Evolutionary conservation across 768 basidiomycete genomes (phyloP), one percentile per base, ranked within the genome.

Genomic region (Serendipita vermifera): DNA sequence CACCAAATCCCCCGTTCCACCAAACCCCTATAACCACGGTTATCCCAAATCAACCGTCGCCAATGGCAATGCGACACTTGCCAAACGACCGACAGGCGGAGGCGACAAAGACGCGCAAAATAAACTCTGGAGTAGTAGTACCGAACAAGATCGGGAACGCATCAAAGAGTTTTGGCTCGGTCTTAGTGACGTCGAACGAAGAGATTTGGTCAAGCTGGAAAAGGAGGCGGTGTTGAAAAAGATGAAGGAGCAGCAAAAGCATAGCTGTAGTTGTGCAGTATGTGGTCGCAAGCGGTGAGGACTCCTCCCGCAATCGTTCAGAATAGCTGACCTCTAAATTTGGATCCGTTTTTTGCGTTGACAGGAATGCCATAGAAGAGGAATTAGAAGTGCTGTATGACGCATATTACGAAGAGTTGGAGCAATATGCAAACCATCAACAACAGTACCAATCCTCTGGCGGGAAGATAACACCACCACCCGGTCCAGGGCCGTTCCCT

Each of bases 311-410:
- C 24, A 26, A 22, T 22, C 17, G 20, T n/a, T 46, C 35, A n/a
- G 17, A 53, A n/a, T 22, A n/a, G 14, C 26, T 20, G 27, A 55
- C 20, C 35, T 39, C 7, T 5, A 14, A 13, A 14, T 13, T 11
- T 48, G 54, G 15, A 22, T 29, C 13, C 13, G 13, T 54, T n/a
- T n/a, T n/a, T n/a, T n/a, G n/a, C n/a, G n/a, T n/a, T n/a, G n/a
- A 63, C 66, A 93, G 89, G 64, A 85, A 86, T 75, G 93, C 93
- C 61, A 97, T 99, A 76, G 96, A 99, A 77, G 89, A 93, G 75
- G 96, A 99, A 77, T 86, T 99, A 71, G 91, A 98, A 77, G 89
- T 92, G 75, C 84, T 98, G 74, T 99, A 99, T 81, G 94, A 97
- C 80, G 92, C 93, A 76, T 99, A 98, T 80, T 98, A 97, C 82